Base-by-base conservation (phyloP, 2,329 filamentous ascomycete genomes). In the Sclerotinia glacialis region DNA sequence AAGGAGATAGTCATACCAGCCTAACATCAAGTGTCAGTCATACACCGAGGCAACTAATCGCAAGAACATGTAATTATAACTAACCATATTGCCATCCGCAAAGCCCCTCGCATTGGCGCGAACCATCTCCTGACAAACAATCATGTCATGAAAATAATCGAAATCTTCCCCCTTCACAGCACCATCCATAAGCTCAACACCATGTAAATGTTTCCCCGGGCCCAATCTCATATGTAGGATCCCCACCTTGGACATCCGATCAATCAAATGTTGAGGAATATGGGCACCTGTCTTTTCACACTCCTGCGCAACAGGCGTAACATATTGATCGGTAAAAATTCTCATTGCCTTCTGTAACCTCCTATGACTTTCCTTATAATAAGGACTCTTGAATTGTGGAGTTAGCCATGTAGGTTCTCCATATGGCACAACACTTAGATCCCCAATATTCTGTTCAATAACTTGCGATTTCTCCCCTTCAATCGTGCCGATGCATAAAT, bases 81-180 rank as follows among this genome's bases (percentile, higher is more conserved):
- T 92, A 2, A 91, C 89, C 85, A 96, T 86, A 78, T 92, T 93
- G 4, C 91, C 92, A 76, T 96, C 92, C 77, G 92, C 88, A 79
- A 95, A 96, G 1, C 92, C 92, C 72, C 91, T 81, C 37, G 89
- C 87, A 76, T 89, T 91, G 8, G 85, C 81, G 42, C 92, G 83
- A 1, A 84, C 82, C 71, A 91, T 79, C 78, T 96, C 92, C 78
- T 96, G 92, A 11, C 82, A 80, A 63, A 90, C 81, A 70, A 96
- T 86, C 76, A 95, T 77, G 76, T 95, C 92, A 77, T 95, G 91
- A 78, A 96, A 91, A 78, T 93, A 93, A 77, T 96, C 91, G 73
- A 93, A 96, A 69, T 93, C 89, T 77, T 92, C 86, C 61, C 90
- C 90, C 74, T 90, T 85, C 65, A 93, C 83, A 21, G 82, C 89